A percentile compares a stretch with the other conserved stretches of the same genome.
Evolutionary conservation across 257 asterid genomes (phyloP).

Genomic region (Petrea volubilis): DNA sequence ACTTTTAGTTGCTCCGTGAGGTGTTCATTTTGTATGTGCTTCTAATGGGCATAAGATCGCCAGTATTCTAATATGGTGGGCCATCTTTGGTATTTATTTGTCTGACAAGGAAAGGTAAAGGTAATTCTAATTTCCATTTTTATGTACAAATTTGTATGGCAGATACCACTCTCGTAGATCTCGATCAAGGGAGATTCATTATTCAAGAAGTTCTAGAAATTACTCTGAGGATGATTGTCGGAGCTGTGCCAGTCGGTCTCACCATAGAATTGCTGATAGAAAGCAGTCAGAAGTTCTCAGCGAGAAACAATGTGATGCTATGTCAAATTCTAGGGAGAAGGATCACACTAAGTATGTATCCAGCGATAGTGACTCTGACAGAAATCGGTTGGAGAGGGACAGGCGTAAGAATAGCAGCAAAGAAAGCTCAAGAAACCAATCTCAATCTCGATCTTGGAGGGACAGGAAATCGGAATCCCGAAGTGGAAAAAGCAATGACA

Average conservation of each 20-base stretch:
- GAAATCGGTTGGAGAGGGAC: constrained; percentile 31
- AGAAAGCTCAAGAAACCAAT: constrained; percentile 32
- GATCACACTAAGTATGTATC: constrained; percentile 27
- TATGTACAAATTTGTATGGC: constrained; percentile 17
- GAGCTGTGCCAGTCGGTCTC: constrained; percentile 29
- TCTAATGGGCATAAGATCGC: neutral
- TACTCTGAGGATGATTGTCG: constrained; percentile 35
- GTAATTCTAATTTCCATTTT: neutral
- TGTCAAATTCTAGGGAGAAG: constrained; percentile 30
- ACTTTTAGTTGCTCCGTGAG: neutral
- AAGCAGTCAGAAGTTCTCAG: constrained; percentile 34
- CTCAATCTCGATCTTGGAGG: constrained; percentile 22
- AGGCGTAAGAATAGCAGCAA: constrained; percentile 20
- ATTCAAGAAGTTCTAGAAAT: constrained; percentile 46
- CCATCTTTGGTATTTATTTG: constrained; percentile 1
- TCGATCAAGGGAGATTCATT: constrained; percentile 46
- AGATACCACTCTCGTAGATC: constrained; percentile 52
- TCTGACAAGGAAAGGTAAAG: neutral
- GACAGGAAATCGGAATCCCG: constrained; percentile 24
- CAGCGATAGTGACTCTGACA: constrained; percentile 41
- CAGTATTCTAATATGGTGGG: neutral
- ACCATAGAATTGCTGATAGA: constrained; percentile 28
- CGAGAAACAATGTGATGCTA: constrained; percentile 29
- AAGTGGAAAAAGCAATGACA: constrained; percentile 20
- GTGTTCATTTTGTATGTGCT: neutral